Base-by-base conservation (phyloP, 1,139 yeast genomes). In the Geotrichum siamense region DNA sequence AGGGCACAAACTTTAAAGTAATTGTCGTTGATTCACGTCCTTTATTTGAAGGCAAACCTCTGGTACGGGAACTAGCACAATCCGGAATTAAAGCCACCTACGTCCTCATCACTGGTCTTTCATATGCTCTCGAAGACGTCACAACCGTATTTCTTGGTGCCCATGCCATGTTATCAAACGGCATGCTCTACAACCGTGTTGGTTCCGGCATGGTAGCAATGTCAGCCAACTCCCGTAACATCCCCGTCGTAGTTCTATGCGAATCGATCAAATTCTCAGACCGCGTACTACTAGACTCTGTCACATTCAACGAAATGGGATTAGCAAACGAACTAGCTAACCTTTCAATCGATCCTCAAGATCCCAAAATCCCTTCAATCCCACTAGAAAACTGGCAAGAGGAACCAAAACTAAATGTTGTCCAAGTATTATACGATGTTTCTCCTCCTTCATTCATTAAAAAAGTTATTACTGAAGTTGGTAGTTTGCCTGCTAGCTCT, bases 1-100 rank as follows among this genome's bases (percentile, higher is more conserved):
- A 74, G 43, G 72, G 75, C 39, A 86, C 83, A 58, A 69, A 69
- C 38, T 86, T 93, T 64, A 76, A 79, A 48, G 85, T 93, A 46
- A 78, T 87, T 39, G 82, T 91, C 33, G 94, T 89, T 38, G 98
- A 93, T 63, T 83, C 96, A n/a, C 77, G 94, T 56, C 98, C 99
- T 3, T 69, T 91, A 46, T 91, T 86, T 59, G 99, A 93, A 65
- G 99, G 98, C 44, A 83, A 83, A 58, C 76, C 72, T 50, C 68
- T 87, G 56, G 82, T 91, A 9, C 71, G 72, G 39, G 71, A 72
- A 38, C 71, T 93, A 49, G 74, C 85, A 2, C 63, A 65, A 3
- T 67, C 69, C 12, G 82, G 80, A 2, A 68, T 83, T 29, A 77
- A 77, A 49, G 76, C 79, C 34, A 78, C 82, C 41, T 93, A 91